Conservation (phyloP, 2,329 filamentous ascomycete species). For the Diaporthe vexans region DNA sequence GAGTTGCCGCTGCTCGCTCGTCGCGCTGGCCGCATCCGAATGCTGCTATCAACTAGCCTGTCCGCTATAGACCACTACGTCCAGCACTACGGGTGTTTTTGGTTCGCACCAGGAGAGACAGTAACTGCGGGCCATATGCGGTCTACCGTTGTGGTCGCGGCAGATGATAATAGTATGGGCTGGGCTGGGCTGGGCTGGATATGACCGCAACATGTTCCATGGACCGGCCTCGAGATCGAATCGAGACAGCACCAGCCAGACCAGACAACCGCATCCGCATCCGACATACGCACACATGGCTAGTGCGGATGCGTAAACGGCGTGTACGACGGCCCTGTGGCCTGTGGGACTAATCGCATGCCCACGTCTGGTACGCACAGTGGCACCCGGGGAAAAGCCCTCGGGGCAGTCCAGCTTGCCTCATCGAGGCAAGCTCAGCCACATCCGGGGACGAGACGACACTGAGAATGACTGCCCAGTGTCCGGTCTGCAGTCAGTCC, state of each 20-base stretch:
- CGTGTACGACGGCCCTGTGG: conserved; percentile 18
- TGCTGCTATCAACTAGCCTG: conserved; percentile 26
- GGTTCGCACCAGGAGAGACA: conserved; percentile 11
- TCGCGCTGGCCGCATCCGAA: conserved; percentile 29
- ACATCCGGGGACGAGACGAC: conserved; percentile 32
- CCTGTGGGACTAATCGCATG: conserved; percentile 33
- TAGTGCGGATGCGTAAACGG: conserved; percentile 10
- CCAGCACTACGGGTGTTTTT: conserved; percentile 5
- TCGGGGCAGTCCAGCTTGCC: conserved; percentile 23
- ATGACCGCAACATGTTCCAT: neutral
- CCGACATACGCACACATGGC: neutral
- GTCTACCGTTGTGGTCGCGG: conserved; percentile 9
- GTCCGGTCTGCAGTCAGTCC: conserved; percentile 13
- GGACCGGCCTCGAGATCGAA: conserved; percentile 22
- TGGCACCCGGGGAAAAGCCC: conserved; percentile 29
- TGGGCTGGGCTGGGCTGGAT: neutral
- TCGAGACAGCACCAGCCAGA: conserved; percentile 1
- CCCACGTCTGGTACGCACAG: conserved; percentile 16
- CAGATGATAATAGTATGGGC: neutral
- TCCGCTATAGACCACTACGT: conserved; percentile 20
- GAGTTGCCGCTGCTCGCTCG: neutral
- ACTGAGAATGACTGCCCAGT: conserved; percentile 19
- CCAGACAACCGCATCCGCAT: conserved; percentile 21
- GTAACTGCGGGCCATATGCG: conserved; percentile 15
- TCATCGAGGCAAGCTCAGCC: conserved; percentile 26